Conservation (phyloP, 345 rosid genomes). For the Hibiscus syriacus region DNA sequence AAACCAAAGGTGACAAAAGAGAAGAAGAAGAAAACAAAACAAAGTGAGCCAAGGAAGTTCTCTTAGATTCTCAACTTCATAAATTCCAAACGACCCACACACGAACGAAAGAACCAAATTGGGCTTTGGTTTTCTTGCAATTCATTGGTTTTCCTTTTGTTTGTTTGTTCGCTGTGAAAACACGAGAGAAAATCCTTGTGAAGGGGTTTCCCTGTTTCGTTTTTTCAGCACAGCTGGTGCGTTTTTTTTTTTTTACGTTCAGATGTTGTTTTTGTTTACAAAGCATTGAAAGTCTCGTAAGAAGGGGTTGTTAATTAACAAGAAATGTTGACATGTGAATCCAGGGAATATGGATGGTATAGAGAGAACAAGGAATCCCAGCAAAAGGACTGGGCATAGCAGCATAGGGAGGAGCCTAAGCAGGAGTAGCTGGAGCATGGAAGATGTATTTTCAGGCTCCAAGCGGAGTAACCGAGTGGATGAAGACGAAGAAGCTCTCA, state of each 20-base stretch:
- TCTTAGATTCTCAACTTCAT: not conserved
- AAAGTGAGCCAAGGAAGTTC: not conserved
- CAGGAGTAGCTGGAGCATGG: slow-evolving; percentile 54
- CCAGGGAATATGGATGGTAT: slow-evolving; percentile 7
- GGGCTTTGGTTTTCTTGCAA: not conserved
- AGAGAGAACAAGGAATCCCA: slow-evolving; percentile 13
- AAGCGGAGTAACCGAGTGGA: slow-evolving; percentile 30
- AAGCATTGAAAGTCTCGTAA: not conserved
- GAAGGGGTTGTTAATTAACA: not conserved
- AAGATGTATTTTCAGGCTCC: slow-evolving; percentile 45
- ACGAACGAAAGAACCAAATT: not conserved
- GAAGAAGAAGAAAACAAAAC: not conserved
- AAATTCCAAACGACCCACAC: not conserved
- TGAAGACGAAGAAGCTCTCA: slow-evolving; percentile 87
- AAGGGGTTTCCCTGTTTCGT: not conserved
- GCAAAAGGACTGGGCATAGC: slow-evolving; percentile 25
- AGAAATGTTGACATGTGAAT: not conserved
- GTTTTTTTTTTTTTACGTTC: no score
- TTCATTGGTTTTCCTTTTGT: not conserved
- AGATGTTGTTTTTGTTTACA: not conserved
- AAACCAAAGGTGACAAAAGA: not conserved
- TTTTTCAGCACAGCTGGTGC: no score
- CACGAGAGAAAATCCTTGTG: not conserved
- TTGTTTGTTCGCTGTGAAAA: not conserved
- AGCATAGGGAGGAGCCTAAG: slow-evolving; percentile 51